Base-by-base conservation (phyloP, 257 asterid genomes). In the Forsythia viridissima region DNA sequence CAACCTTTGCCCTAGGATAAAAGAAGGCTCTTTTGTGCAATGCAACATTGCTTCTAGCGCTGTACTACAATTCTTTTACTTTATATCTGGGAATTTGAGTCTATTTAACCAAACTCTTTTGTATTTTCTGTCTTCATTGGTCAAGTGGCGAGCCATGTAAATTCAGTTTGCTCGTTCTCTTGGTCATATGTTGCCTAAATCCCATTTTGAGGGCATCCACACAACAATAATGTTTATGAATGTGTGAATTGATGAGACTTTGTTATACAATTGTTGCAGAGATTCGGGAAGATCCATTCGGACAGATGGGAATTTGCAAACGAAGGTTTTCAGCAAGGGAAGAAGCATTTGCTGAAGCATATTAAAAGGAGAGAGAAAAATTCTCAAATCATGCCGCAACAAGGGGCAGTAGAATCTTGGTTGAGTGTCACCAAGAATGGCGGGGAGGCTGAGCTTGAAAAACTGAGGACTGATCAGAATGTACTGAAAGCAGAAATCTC, bases 221-320 rank as follows among this genome's bases (percentile, higher is more conserved):
- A 21, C 4, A 21, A 61, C 12, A 12, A 61, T 63, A 34, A 42
- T 44, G 65, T 57, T 30, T 10, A 11, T 44, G 36, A 2, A 30
- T 72, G 12, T 63, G 6, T 40, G 11, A 75, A 39, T 61, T 42
- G 72, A 77, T 37, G 24, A 24, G 34, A 21, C 52, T 16, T 67
- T 41, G 36, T 10, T 55, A 41, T 73, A 76, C 24, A 72, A 65
- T 69, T 51, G 75, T 43, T 51, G 13, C 72, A 86, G 91, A 80
- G 88, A 24, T 88, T 88, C 77, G 76, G 90, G 80, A 88, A 86
- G 77, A 74, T 86, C 12, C 84, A 86, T 71, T 80, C 88, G 0
- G 92, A 77, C 40, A 80, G 83, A 71, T 88, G 88, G 86, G 90
- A 88, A 72, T 86, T 88, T 46, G 90, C 88, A 1, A 88, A 86